Evolutionary conservation across 2,329 filamentous ascomycete genomes (phyloP).

Genomic region (Neofusicoccum ribis): DNA sequence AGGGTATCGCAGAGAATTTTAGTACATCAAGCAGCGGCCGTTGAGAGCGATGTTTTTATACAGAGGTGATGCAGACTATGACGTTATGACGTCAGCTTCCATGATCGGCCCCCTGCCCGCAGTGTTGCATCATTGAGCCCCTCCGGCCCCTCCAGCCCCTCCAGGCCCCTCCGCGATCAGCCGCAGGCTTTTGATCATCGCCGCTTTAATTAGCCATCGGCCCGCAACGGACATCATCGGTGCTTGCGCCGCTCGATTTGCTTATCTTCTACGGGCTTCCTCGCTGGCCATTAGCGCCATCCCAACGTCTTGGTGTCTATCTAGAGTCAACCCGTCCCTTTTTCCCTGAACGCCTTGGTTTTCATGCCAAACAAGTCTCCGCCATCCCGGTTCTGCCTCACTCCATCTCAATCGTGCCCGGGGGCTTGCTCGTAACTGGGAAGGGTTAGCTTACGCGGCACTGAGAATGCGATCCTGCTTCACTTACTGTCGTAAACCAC

Average conservation of each 20-base stretch:
- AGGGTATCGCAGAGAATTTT: slow-evolving; percentile 1
- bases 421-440: slow-evolving; percentile 64
- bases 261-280: background rate
- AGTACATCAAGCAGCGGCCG: background rate
- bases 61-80: background rate
- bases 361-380: slow-evolving; percentile 3
- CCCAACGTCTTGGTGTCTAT: background rate
- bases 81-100: background rate
- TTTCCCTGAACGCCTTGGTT: slow-evolving; percentile 15
- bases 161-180: slow-evolving; percentile 12
- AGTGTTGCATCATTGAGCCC: slow-evolving; percentile 1
- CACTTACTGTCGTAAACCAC: slow-evolving; percentile 68
- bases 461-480: slow-evolving; percentile 11
- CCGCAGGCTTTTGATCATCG: slow-evolving; percentile 2
- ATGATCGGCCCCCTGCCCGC: background rate
- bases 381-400: slow-evolving; percentile 40
- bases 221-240: slow-evolving; percentile 3
- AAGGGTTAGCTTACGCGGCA: slow-evolving; percentile 22
- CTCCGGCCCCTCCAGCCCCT: background rate
- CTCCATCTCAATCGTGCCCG: slow-evolving; percentile 74
- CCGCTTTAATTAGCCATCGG: background rate
- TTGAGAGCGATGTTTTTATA: background rate
- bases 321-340: background rate
- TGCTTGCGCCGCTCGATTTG: slow-evolving; percentile 5
- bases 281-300: background rate